Conservation (phyloP, 352 stramenopile genomes). For the Phytophthora pseudosyringae region DNA sequence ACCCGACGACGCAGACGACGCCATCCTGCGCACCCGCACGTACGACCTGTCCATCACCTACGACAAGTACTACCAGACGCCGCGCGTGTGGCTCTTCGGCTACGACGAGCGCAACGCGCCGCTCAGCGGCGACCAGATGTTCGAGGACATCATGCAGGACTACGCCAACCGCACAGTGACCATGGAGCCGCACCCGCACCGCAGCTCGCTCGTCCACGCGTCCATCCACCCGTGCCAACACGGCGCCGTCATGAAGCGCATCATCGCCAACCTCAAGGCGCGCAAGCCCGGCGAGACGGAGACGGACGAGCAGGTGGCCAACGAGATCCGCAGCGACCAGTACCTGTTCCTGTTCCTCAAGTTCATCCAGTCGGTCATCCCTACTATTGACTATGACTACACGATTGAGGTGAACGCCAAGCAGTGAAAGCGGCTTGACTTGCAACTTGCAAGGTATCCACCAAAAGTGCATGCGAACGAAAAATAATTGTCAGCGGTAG, state of each 20-base stretch:
- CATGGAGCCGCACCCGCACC: slow-evolving; percentile 98
- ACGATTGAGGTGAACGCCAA: slow-evolving; percentile 96
- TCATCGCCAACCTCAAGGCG: slow-evolving; percentile 94
- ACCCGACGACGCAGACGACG: slow-evolving; percentile 89
- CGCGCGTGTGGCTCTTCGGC: slow-evolving; percentile 98
- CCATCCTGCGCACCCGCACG: slow-evolving; percentile 94
- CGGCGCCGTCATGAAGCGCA: slow-evolving; percentile 98
- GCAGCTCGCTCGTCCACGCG: slow-evolving; percentile 87
- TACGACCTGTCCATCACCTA: slow-evolving; percentile 99
- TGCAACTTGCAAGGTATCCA: slow-evolving; percentile 5
- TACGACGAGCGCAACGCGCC: slow-evolving; percentile 92
- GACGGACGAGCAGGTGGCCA: slow-evolving; percentile 32
- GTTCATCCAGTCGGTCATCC: slow-evolving; percentile 99
- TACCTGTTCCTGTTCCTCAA: slow-evolving; percentile 99
- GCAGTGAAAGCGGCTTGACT: slow-evolving; percentile 32
- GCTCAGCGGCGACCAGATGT: slow-evolving; percentile 94
- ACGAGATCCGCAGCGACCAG: slow-evolving; percentile 93
- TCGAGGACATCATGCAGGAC: slow-evolving; percentile 99
- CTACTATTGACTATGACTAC: slow-evolving; percentile 99
- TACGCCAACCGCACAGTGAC: slow-evolving; percentile 99
- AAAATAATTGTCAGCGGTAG: background rate
- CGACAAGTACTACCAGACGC: slow-evolving; percentile 99
- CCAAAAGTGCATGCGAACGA: slow-evolving; percentile 12
- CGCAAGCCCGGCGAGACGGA: slow-evolving; percentile 37
- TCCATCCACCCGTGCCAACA: slow-evolving; percentile 99